Base-by-base conservation (phyloP, 2,329 filamentous ascomycete genomes). In the Colletotrichum zoysiae region DNA sequence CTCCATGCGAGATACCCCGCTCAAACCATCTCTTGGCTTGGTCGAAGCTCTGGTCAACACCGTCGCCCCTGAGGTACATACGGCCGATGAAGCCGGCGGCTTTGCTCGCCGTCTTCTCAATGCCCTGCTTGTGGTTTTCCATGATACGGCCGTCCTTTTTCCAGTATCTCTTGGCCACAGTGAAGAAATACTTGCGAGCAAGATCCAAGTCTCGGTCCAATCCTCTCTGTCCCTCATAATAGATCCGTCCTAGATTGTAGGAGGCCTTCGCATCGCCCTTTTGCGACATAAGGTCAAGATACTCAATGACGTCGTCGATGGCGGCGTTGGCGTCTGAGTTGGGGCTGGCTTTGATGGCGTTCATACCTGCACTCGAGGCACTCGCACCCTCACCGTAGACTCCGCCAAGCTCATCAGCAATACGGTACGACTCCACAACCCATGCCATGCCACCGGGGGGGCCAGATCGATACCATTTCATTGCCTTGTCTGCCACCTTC, bases 311-410 rank as follows among this genome's bases (percentile, higher is more conserved):
- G 80, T 99, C 95, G 76, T 97, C 95, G 70, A 98, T 89, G 20
- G 94, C 93, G 1, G 95, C 94, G 77, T 97, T 92, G 1, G 92
- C 90, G 78, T 96, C 93, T 3, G 94, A 93, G 74, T 92, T 91
- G 1, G 91, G 88, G 67, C 90, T 90, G 26, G 91, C 89, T 74
- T 91, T 91, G 77, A 92, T 88, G 5, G 95, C 94, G 78, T 97
- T 95, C 68, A 89, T 87, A 5, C 96, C 96, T 0, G 96, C 92
- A 78, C 95, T 98, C 33, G 92, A 92, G 50, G 92, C 93, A 79
- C 95, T 98, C 16, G 96, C 96, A 4, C 96, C 97, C 82, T 97
- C 94, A 58, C 96, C 97, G 79, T 98, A 99, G 8, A 97, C 92
- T 55, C 96, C 96, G 9, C 96, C 97, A 40, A 92, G 86, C 60